These are phyloP conservation scores for Rhodosporidiobolus odoratus DNA, from an alignment of 768 basidiomycete species.

Conservation along the genomic window DNA sequence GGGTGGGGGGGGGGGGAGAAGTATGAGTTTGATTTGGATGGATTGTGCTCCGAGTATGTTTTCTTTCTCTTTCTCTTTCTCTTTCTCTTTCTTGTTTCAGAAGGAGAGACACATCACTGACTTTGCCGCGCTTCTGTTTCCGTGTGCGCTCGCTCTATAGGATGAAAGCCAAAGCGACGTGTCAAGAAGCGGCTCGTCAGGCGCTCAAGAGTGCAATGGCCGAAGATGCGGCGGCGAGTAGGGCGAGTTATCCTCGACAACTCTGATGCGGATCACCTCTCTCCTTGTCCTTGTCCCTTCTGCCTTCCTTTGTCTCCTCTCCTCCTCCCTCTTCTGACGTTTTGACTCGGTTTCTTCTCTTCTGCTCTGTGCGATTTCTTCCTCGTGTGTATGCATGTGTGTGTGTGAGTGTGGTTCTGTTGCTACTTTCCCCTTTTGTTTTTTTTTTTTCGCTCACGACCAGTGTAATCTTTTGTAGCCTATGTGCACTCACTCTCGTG, in stretches of 20 bases:
- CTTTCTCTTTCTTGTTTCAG: not conserved
- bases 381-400: no score
- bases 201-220: conserved; percentile 30
- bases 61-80: not conserved
- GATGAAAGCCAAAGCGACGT: conserved; percentile 35
- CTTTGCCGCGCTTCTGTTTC: not conserved
- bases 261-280: not conserved
- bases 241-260: conserved; percentile 6
- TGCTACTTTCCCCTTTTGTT: no score
- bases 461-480: no score
- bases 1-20: not conserved
- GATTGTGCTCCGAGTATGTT: conserved; percentile 23
- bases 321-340: not conserved
- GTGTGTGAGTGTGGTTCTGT: no score
- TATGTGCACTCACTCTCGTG: no score
- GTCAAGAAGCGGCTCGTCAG: conserved; percentile 32
- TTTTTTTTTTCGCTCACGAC: no score
- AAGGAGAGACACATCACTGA: not conserved
- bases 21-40: conserved; percentile 29
- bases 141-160: not conserved
- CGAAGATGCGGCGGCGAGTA: conserved; percentile 18
- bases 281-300: not conserved
- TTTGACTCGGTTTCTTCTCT: not conserved
- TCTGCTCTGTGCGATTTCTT: no score
- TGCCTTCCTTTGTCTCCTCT: not conserved